phyloP scores from a whole-genome alignment of 2,329 filamentous ascomycete genomes.

The Verticillium nubilum region DNA sequence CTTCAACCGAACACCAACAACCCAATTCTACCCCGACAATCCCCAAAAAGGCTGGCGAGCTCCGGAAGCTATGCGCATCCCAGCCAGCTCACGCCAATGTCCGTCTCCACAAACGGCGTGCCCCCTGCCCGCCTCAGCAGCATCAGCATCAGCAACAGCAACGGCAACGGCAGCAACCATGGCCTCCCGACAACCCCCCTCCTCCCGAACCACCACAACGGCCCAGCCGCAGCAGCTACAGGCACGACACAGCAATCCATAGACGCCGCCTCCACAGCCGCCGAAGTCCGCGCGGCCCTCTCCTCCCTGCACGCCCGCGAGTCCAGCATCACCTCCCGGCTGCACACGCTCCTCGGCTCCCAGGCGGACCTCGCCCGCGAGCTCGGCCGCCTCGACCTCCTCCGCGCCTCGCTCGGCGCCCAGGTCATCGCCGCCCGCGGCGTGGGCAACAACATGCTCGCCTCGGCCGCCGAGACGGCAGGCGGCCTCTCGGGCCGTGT shows the following conservation, averaged over 20 bases:
- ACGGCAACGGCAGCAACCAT: conserved; percentile 9
- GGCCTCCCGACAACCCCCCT: conserved; percentile 4
- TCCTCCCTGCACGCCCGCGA: conserved; percentile 72
- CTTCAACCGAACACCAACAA: conserved; percentile 9
- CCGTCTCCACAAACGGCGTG: conserved; percentile 39
- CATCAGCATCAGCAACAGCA: conserved; percentile 5
- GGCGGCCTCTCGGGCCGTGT: conserved; percentile 81
- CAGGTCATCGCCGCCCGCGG: conserved; percentile 79
- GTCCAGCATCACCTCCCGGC: conserved; percentile 63
- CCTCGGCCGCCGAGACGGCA: conserved; percentile 78
- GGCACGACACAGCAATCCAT: conserved; percentile 28
- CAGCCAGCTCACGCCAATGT: conserved; percentile 38
- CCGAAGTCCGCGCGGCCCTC: conserved; percentile 75
- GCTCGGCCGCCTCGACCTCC: conserved; percentile 78
- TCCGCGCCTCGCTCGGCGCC: conserved; percentile 81
- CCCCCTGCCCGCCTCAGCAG: conserved; percentile 23
- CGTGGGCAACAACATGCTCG: conserved; percentile 87
- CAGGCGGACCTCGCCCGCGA: conserved; percentile 85
- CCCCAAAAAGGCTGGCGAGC: conserved; percentile 10
- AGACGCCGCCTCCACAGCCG: conserved; percentile 66
- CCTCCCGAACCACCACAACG: conserved; percentile 4
- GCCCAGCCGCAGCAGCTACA: conserved; percentile 8
- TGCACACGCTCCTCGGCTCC: conserved; percentile 72
- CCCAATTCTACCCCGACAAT: conserved; percentile 3
- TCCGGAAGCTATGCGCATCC: conserved; percentile 36